Evolutionary conservation across 1,284 basidiomycete species (phyloP), one percentile per base, ranked within the genome.

Genomic region (Ganoderma leucocontextum): DNA sequence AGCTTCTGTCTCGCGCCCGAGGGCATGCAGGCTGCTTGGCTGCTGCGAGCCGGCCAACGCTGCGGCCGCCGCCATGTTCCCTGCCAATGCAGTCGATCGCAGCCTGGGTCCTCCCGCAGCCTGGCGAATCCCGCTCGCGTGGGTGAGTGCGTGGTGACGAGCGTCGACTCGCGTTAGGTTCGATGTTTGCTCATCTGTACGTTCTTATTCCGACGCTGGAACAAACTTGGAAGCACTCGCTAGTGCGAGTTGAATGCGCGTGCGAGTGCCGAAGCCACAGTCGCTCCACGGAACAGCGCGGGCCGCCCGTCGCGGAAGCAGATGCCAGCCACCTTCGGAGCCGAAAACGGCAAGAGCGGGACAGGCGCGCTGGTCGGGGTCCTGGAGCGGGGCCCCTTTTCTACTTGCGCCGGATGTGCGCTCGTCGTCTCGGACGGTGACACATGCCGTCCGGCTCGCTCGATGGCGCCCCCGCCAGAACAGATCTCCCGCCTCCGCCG

Each of bases 331-430:
- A 35, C 39, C 35, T 25, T 49, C 58, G 58, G 41, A 29, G 22
- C 52, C 63, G 53, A 17, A 53, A 70, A 33, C 55, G 69, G 63
- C 53, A 58, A 39, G 59, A 49, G 60, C 39, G 61, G 52, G 60
- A 44, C 38, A 60, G 44, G 33, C 38, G 64, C 49, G 19, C 70
- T 71, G 62, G 33, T 66, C 44, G 72, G 70, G 70, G 72, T 64
- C 70, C 64, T 35, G 25, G 64, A 64, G 59, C 52, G 42, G 60
- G 64, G 57, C 65, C 58, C 62, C 69, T 70, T 70, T 49, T 49
- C 22, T 25, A 25, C 25, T 49, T 66, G 66, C 63, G 67, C 63
- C 59, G 47, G 64, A 69, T 68, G 73, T 70, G 73, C 71, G 71
- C 73, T 66, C 58, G 58, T 38, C 58, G 58, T 66, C 22, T 64